Base-by-base conservation (phyloP, 148 eudicot species). In the Pharnaceum exiguum region DNA sequence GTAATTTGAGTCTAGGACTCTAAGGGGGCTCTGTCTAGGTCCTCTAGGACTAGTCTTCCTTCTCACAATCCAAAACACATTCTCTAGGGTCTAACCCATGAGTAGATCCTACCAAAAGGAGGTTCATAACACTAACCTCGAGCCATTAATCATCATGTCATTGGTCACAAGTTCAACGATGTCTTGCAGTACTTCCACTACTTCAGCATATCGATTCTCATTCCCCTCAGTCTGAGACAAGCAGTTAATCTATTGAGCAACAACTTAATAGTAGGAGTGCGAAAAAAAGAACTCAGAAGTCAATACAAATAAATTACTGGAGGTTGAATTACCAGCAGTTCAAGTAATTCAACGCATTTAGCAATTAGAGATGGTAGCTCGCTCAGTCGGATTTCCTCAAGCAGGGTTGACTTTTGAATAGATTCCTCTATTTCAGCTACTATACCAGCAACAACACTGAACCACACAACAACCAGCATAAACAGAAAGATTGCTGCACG, bases 141-240 rank as follows among this genome's bases (percentile, higher is more conserved):
- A 85, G 60, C 84, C 86, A 67, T 85, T 81, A 62, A 76, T 35
- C 86, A 93, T 79, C 95, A 93, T 74, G 57, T 78, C 83, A 39
- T 51, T 71, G 42, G 96, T 85, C 52, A 88, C 90, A 66, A 93
- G 75, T 76, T 93, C 98, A 77, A 85, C 78, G 3, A 85, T 81
- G 72, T 93, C 98, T 78, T 93, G 96, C 45, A 93, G 84, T 37
- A 78, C 79, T 82, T 77, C 81, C 63, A 93, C 94, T 43, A 93
- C 90, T 70, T 72, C 62, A 60, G 56, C 18, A 75, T 71, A 67
- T 30, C 70, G 81, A 29, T 50, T 60, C 68, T 81, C 88, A 29
- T 81, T 78, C 52, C 96, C 94, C 61, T 81, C 82, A 49, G 83
- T 84, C 96, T 87, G 63, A 59, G 56, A 31, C 13, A 24, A 56